Evolutionary conservation across 202 grass and related monocot genomes (phyloP), one percentile per base, ranked within the genome.

Genomic region (Carex arenaria): DNA sequence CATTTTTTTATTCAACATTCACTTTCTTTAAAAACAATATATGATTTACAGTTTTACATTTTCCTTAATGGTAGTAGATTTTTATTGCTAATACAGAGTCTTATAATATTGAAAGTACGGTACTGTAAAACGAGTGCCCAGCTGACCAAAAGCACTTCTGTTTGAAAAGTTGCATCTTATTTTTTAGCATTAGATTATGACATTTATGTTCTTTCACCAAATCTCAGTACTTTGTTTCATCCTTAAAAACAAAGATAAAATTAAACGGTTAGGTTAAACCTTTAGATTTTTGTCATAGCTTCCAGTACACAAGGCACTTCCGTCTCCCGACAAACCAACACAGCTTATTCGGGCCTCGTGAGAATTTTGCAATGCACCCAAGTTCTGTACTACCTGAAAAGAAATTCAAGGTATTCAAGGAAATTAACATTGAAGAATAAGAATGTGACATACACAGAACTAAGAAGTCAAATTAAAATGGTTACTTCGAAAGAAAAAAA

Each of bases 281-380:
- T 95, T 99, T 43, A 99, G 89, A 83, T 99, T 99, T 86, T 94
- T 99, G 88, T 99, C 96, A 89, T 90, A 99, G 52, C 96, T 99
- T 86, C 96, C 96, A 77, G 96, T 99, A 84, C 96, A 99, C 82
- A 99, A 84, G 53, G 93, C 96, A 88, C 96, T 99, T n/a, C 96
- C 96, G 78, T 99, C 96, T 77, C 93, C 92, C 72, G 96, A 95
- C 83, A 99, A 82, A 57, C 96, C 93, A 38, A 99, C 83, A 81
- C 96, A 99, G 76, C 91, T 99, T 87, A 99, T 99, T 51, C 91
- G 89, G 18, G 87, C 83, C 22, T 94, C 91, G 45, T 99, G 96
- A 57, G 96, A 93, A 82, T 95, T 88, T 42, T 99, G 93, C 17
- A 99, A 90, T 22, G 87, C 88, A 61, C 96, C 96, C 85, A 99